phyloP scores from a whole-genome alignment of 129 eudicot species.

The Ambrosia artemisiifolia region DNA sequence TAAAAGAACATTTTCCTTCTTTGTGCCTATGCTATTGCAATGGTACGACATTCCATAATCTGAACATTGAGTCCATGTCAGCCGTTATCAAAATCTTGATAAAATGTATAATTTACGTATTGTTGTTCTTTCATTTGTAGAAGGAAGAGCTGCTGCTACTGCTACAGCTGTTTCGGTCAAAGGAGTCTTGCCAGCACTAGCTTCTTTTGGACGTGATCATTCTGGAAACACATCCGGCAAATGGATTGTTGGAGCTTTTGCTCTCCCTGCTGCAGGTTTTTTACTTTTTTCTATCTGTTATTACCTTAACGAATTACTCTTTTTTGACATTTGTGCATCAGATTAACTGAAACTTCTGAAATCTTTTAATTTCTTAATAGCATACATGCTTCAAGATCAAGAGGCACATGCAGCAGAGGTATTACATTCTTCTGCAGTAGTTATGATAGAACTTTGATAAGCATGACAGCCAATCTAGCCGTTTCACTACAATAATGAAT shows the following conservation, averaged over 20 bases:
- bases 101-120: neutral
- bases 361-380: conserved; percentile 34
- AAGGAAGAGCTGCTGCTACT: conserved; percentile 66
- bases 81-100: neutral
- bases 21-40: neutral
- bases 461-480: neutral
- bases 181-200: conserved; percentile 57
- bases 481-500: neutral
- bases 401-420: conserved; percentile 93
- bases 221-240: conserved; percentile 58
- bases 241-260: conserved; percentile 80
- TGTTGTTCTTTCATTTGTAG: conserved; percentile 29
- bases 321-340: neutral
- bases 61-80: neutral
- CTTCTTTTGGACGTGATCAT: conserved; percentile 52
- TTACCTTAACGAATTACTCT: neutral
- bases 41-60: neutral
- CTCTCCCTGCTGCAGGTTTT: conserved; percentile 93
- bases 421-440: neutral
- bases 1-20: neutral
- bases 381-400: conserved; percentile 86
- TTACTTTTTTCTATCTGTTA: neutral
- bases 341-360: neutral
- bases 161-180: conserved; percentile 62
- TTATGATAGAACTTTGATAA: neutral